Base-by-base conservation (phyloP, 805 yeast genomes). In the Sungouiozyma intestinalis region DNA sequence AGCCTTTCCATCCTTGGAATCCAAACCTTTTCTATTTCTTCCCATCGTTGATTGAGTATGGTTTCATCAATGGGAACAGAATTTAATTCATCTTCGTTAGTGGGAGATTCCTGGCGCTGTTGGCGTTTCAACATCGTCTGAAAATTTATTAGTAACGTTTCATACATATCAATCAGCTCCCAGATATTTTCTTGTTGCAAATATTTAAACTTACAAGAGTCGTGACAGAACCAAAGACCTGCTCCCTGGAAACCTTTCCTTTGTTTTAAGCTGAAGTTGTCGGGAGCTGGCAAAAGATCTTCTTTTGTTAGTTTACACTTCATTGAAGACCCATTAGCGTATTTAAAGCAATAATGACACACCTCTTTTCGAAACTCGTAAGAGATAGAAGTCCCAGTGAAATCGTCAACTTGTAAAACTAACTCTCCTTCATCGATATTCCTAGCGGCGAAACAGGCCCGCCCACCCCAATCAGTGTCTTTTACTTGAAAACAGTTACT, bases 361-460 rank as follows among this genome's bases (percentile, higher is more conserved):
- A 76, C 81, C 50, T 79, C 85, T 48, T 77, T 78, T 39, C 74
- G 69, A 54, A 76, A 79, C 3, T 76, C 77, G 44, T 69, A 65
- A 15, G 67, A 57, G 2, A 79, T 65, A 1, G 74, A 64, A 14
- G 69, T 61, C 8, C 80, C 71, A 33, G 75, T 55, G 0, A 79
- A 77, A 2, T 55, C 42, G 3, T 52, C 45, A 15, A 74, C 69
- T 7, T 37, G 43, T 33, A 73, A 60, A 3, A 79, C 58, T 1
- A 54, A 49, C 1, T 74, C 66, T 7, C 66, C 73, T 29, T 55
- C 50, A 13, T 67, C 58, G 13, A 79, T 70, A n/a, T 52, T 44
- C 2, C 29, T 21, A 0, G 44, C 48, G 8, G 83, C 72, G 53
- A 73, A 78, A 48, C 81, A 76, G 1, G 83, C 84, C 42, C 84